These are phyloP conservation scores for Neofusicoccum laricinum DNA, from an alignment of 2,329 filamentous ascomycete genomes.

Conservation along the genomic window DNA sequence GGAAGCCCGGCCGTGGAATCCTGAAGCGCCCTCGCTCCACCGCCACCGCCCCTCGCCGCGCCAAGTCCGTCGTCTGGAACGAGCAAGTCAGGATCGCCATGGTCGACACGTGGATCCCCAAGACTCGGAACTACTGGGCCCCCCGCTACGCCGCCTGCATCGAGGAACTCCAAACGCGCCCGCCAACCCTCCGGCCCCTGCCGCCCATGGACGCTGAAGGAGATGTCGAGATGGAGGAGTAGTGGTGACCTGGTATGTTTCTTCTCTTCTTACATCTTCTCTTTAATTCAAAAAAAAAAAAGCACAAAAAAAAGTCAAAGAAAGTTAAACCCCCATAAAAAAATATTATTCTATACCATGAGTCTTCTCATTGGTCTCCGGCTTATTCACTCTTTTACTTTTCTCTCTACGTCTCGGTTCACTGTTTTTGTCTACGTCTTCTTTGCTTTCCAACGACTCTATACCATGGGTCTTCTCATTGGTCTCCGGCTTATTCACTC, in stretches of 20 bases:
- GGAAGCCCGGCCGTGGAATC: slow-evolving; percentile 6
- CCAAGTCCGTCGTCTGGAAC: not conserved
- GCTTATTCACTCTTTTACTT: too few species aligned
- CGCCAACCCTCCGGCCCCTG: not conserved
- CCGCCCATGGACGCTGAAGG: not conserved
- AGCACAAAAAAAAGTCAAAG: too few species aligned
- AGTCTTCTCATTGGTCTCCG: too few species aligned
- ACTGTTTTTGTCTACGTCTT: too few species aligned
- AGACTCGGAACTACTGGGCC: not conserved
- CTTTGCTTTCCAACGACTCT: too few species aligned
- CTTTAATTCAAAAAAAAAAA: too few species aligned
- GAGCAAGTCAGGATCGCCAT: not conserved
- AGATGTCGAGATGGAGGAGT: not conserved
- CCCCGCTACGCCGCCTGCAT: not conserved
- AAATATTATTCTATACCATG: too few species aligned
- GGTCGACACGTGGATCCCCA: not conserved
- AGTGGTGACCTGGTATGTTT: not conserved
- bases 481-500: too few species aligned
- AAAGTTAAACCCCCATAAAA: too few species aligned
- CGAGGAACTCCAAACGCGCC: not conserved
- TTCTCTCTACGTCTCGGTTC: too few species aligned
- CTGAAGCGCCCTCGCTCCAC: not conserved
- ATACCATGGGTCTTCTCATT: too few species aligned
- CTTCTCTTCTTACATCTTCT: not conserved
- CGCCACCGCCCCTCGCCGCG: not conserved